Evolutionary conservation across 139 green algal genomes (phyloP).

Genomic region (Picochlorum sp.): DNA sequence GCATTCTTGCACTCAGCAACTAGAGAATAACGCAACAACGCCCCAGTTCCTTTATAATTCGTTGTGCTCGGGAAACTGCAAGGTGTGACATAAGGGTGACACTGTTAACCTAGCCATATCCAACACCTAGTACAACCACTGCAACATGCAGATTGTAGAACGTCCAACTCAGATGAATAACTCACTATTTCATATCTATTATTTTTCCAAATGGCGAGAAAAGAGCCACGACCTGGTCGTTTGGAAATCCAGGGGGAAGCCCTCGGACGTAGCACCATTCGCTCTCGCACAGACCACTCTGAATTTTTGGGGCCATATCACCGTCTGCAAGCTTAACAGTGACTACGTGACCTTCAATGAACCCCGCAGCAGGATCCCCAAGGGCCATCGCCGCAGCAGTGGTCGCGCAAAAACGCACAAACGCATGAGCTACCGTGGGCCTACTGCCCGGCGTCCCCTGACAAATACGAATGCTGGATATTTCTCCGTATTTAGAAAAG

Average conservation of each 20-base stretch:
- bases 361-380: background rate
- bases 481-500: background rate
- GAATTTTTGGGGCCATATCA: constrained; percentile 16
- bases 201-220: background rate
- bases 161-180: background rate
- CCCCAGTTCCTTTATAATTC: constrained; percentile 20
- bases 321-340: constrained; percentile 19
- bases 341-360: constrained; percentile 2
- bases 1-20: constrained; percentile 29
- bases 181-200: constrained; percentile 3
- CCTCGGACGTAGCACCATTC: constrained; percentile 13
- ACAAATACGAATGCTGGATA: background rate
- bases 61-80: constrained; percentile 22
- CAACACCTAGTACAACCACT: background rate
- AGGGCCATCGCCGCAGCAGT: constrained; percentile 1
- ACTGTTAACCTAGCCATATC: background rate
- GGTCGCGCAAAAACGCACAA: constrained; percentile 1
- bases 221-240: background rate
- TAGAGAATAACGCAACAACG: constrained; percentile 38
- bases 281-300: constrained; percentile 5
- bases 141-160: too few species aligned
- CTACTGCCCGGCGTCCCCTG: background rate
- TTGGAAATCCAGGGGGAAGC: background rate
- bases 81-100: too few species aligned
- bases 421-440: background rate